Evolutionary conservation across 305 asterid genomes (phyloP).

Genomic region (Stenogyne calaminthoides): DNA sequence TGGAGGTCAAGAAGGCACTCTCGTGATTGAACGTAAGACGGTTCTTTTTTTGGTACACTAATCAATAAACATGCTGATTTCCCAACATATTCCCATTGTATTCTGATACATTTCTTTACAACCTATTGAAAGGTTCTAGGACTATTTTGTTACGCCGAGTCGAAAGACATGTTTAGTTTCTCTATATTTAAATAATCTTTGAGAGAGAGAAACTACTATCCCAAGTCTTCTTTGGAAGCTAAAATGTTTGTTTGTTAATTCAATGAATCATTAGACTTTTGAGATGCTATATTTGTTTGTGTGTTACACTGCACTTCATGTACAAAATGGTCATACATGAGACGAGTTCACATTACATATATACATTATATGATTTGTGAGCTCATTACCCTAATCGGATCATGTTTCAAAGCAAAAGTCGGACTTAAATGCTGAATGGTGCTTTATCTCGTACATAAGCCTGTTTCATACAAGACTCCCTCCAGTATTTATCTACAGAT

Average conservation of each 20-base stretch:
- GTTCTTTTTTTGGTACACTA: slow-evolving; percentile 22
- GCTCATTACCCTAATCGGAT: too few relatives aligned
- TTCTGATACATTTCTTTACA: too few relatives aligned
- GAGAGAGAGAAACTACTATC: slow-evolving; percentile 19
- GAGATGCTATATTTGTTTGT: neutral
- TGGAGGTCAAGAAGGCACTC: slow-evolving; percentile 69
- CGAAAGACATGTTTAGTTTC: slow-evolving; percentile 19
- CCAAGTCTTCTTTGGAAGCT: neutral
- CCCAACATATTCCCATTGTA: slow-evolving; percentile 1
- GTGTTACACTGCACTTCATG: neutral
- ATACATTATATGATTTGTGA: too few relatives aligned
- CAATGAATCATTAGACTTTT: neutral
- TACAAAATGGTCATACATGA: too few relatives aligned
- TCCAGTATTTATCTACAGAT: too few relatives aligned
- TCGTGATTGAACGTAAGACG: slow-evolving; percentile 38
- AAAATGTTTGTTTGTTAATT: neutral
- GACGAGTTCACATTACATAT: too few relatives aligned
- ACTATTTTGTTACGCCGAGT: slow-evolving; percentile 25
- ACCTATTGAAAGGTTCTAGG: slow-evolving; percentile 8
- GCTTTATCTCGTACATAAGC: too few relatives aligned
- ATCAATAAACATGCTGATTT: slow-evolving; percentile 20
- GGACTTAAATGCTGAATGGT: too few relatives aligned
- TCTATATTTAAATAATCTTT: slow-evolving; percentile 25
- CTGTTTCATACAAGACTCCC: too few relatives aligned
- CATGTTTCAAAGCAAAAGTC: too few relatives aligned